A percentile compares a stretch with the other conserved stretches of the same genome.
Evolutionary conservation across 2,329 filamentous ascomycete species (phyloP).

Genomic region (Fusarium sp.): DNA sequence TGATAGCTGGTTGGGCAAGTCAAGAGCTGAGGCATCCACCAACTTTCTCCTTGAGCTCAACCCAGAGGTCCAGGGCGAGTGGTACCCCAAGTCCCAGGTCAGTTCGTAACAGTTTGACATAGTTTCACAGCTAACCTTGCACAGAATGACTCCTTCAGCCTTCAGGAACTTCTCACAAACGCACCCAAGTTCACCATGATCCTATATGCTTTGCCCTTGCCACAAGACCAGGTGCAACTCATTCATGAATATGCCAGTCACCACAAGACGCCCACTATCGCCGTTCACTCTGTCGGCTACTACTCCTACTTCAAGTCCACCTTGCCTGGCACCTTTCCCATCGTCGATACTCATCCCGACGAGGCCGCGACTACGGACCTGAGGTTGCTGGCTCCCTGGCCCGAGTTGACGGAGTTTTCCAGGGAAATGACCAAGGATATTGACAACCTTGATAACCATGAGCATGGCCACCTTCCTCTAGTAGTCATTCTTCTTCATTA

Average conservation of each 20-base stretch:
- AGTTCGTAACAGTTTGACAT: not conserved
- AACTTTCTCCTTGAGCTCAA: slow-evolving; percentile 86
- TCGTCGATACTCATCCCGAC: slow-evolving; percentile 95
- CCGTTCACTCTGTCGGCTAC: slow-evolving; percentile 89
- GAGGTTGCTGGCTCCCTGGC: slow-evolving; percentile 84
- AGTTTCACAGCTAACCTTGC: slow-evolving; percentile 8
- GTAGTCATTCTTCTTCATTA: slow-evolving; percentile 83
- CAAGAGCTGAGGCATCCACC: slow-evolving; percentile 78
- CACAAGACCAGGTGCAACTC: slow-evolving; percentile 52
- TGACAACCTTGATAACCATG: slow-evolving; percentile 73
- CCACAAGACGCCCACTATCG: slow-evolving; percentile 75
- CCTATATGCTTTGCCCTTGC: slow-evolving; percentile 62
- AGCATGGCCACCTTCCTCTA: slow-evolving; percentile 92
- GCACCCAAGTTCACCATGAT: slow-evolving; percentile 60
- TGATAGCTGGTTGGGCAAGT: slow-evolving; percentile 75
- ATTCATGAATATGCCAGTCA: slow-evolving; percentile 59
- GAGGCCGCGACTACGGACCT: slow-evolving; percentile 84
- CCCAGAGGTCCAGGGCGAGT: slow-evolving; percentile 85
- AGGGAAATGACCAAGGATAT: slow-evolving; percentile 72
- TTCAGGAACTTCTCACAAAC: slow-evolving; percentile 53
- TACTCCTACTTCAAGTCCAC: slow-evolving; percentile 87
- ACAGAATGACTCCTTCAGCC: slow-evolving; percentile 46
- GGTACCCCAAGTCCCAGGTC: slow-evolving; percentile 60
- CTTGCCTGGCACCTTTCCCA: slow-evolving; percentile 81
- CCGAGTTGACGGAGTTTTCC: slow-evolving; percentile 74